phyloP scores from a whole-genome alignment of 495 filamentous ascomycete species.

The Cercophora newfieldiana region DNA sequence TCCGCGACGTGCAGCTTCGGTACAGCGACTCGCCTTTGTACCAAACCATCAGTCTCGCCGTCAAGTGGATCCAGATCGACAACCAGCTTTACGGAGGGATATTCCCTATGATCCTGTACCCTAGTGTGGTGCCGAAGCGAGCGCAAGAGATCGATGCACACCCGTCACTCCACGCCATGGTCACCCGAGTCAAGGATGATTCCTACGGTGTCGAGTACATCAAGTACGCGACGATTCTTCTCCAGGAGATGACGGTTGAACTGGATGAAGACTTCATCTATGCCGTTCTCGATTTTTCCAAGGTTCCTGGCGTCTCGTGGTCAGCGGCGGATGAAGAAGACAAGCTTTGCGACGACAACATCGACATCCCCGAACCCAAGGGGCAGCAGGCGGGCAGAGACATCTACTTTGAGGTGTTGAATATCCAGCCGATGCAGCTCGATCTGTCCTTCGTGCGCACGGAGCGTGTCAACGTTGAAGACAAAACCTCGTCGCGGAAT shows the following conservation, averaged over 20 bases:
- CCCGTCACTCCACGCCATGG: constrained; percentile 86
- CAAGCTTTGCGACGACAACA: constrained; percentile 80
- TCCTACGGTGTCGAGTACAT: constrained; percentile 98
- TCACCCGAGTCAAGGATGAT: constrained; percentile 95
- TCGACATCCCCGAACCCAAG: constrained; percentile 91
- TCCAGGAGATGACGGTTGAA: constrained; percentile 98
- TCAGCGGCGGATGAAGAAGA: constrained; percentile 76
- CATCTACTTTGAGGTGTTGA: constrained; percentile 95
- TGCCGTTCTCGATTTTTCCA: constrained; percentile 91
- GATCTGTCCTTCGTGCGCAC: constrained; percentile 97
- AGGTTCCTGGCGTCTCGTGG: constrained; percentile 92
- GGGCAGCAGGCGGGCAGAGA: constrained; percentile 81
- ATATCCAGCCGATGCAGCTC: constrained; percentile 96
- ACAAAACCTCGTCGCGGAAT: constrained; percentile 84
- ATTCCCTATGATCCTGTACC: constrained; percentile 96
- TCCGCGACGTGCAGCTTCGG: constrained; percentile 88
- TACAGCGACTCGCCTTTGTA: constrained; percentile 89
- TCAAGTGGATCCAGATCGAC: constrained; percentile 99
- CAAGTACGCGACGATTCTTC: constrained; percentile 90
- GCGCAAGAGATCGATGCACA: constrained; percentile 96
- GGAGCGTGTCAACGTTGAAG: constrained; percentile 93
- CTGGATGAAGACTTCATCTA: constrained; percentile 98
- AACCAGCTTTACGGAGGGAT: constrained; percentile 98
- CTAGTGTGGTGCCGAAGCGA: constrained; percentile 97
- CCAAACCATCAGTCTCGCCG: constrained; percentile 82